Evolutionary conservation across 2,329 filamentous ascomycete species (phyloP), one percentile per base, ranked within the genome.

Genomic region (Emericellopsis cladophorae): DNA sequence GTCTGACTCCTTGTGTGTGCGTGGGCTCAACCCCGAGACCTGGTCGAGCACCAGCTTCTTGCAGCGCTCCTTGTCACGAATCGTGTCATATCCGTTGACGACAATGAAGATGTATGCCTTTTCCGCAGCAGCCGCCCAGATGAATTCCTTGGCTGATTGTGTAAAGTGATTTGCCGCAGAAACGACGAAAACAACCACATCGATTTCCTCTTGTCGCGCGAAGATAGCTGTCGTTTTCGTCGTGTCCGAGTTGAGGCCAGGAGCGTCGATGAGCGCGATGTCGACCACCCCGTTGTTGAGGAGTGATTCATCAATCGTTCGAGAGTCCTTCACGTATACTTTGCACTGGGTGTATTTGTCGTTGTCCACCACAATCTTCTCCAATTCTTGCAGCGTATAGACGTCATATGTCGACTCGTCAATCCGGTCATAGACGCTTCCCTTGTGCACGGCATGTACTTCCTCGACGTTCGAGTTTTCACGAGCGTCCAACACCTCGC

Each of bases 41-140:
- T 96, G 90, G 51, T 95, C 88, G 44, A 98, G 60, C 39, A 98
- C 92, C 76, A 87, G 84, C 55, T 92, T 87, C 58, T 95, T 77
- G 58, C 90, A 96, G 44, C 90, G 74, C 44, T 86, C 73, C 66
- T 95, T 92, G 60, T 96, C 89, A 47, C 83, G 75, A 52, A 98
- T 96, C 45, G 84, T 83, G 61, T 98, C 92, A 53, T 88, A 98
- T 15, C 90, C 89, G 57, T 98, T 98, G 49, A 98, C 92, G 12
- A 98, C 92, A 60, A 98, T 94, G 60, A 98, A 98, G 46, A 98
- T 89, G 56, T 98, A 98, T 0, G 92, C 90, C 63, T 98, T 98
- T 56, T 98, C 92, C 33, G 90, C 79, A 1, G 92, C 92, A 2
- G 92, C 92, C 39, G 90, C 90, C 70, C 85, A 84, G 46, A 98